A percentile compares a stretch with the other conserved stretches of the same genome.
These are phyloP conservation scores for Penicillium pulvis DNA, from an alignment of 495 filamentous ascomycete species.

Conservation along the genomic window DNA sequence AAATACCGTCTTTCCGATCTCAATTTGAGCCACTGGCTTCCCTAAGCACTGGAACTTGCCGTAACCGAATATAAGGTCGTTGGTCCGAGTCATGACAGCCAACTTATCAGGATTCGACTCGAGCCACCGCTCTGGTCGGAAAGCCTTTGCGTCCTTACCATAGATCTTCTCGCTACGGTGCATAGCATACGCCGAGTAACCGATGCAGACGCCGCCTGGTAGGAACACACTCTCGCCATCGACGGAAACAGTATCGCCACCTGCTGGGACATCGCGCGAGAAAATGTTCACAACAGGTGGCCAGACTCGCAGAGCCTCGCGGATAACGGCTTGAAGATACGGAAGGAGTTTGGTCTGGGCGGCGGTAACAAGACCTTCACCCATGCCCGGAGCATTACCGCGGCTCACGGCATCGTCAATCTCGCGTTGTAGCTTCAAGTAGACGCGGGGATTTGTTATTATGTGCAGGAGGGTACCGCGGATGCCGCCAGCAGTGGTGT, in stretches of 20 bases:
- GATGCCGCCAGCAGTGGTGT: constrained; percentile 63
- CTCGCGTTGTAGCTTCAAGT: constrained; percentile 36
- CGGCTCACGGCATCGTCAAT: constrained; percentile 16
- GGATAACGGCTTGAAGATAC: constrained; percentile 59
- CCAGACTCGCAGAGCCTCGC: constrained; percentile 57
- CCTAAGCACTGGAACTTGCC: constrained; percentile 43
- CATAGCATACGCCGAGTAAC: constrained; percentile 51
- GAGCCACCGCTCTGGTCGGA: constrained; percentile 68
- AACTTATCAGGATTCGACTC: constrained; percentile 46
- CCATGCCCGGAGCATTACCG: constrained; percentile 26
- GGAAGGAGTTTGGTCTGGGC: constrained; percentile 42
- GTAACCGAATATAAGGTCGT: constrained; percentile 45
- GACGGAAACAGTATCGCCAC: constrained; percentile 52
- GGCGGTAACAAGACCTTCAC: constrained; percentile 45
- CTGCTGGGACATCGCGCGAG: constrained; percentile 45
- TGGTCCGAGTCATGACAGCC: constrained; percentile 51
- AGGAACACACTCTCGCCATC: constrained; percentile 42
- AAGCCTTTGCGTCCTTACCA: constrained; percentile 62
- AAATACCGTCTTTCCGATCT: constrained; percentile 57
- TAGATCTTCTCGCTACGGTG: constrained; percentile 56
- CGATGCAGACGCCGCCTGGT: constrained; percentile 54
- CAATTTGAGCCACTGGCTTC: constrained; percentile 36
- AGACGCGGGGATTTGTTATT: constrained; percentile 45
- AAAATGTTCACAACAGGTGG: constrained; percentile 55
- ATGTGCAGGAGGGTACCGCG: constrained; percentile 58